Percentiles rank a stretch among this genome's conserved stretches.
phyloP scores from a whole-genome alignment of 805 yeast species.

The Metahyphopichia silvanorum region DNA sequence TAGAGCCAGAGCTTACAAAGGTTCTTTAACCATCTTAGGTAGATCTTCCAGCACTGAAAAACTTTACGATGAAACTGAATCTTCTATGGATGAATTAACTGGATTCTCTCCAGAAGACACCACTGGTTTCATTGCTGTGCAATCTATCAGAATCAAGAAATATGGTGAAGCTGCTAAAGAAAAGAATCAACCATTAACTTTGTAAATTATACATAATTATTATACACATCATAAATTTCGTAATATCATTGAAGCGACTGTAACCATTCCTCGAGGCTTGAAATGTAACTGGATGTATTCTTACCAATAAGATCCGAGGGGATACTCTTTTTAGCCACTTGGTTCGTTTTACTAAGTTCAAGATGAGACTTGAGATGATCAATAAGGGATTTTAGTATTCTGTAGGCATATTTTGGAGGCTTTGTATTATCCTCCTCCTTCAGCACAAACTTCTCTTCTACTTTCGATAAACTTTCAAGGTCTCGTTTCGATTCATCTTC shows the following conservation, averaged over 20 bases:
- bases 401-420: too few species aligned
- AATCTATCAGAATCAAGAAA: constrained; percentile 97
- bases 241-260: too few species aligned
- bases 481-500: neutral
- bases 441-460: neutral
- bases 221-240: too few species aligned
- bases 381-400: too few species aligned
- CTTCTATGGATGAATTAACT: constrained; percentile 98
- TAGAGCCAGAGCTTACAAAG: constrained; percentile 92
- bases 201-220: constrained; percentile 28
- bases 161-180: constrained; percentile 94
- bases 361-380: constrained; percentile 27
- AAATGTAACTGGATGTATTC: constrained; percentile 18
- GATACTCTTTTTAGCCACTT: constrained; percentile 30
- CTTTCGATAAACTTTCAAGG: neutral
- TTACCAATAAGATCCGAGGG: constrained; percentile 30
- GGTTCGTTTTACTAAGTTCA: constrained; percentile 28
- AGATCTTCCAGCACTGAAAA: constrained; percentile 95
- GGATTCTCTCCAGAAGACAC: constrained; percentile 98
- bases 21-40: constrained; percentile 78
- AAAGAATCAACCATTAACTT: constrained; percentile 53
- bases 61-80: constrained; percentile 95
- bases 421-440: neutral
- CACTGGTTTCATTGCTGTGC: constrained; percentile 95
- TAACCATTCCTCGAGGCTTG: constrained; percentile 12